A percentile compares a stretch with the other conserved stretches of the same genome.
These are phyloP conservation scores for Barnettozyma vustinii DNA, from an alignment of 805 yeast species.

Conservation along the genomic window DNA sequence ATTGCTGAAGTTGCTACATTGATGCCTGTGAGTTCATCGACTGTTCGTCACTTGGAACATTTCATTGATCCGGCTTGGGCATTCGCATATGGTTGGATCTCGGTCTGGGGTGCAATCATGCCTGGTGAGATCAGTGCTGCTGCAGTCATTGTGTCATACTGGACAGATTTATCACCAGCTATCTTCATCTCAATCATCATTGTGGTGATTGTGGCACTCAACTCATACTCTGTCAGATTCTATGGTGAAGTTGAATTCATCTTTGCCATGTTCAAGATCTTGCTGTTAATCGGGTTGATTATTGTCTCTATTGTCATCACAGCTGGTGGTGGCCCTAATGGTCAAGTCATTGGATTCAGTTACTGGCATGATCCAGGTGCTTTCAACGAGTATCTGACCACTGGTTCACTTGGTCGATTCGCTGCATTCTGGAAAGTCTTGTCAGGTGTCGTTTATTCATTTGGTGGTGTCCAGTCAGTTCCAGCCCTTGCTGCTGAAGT, in stretches of 20 bases:
- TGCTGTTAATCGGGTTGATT: conserved; percentile 58
- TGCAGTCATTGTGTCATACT: conserved; percentile 38
- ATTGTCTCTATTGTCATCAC: conserved; percentile 48
- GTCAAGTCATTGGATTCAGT: conserved; percentile 30
- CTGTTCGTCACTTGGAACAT: conserved; percentile 31
- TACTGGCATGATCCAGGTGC: conserved; percentile 24
- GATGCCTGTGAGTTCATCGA: conserved; percentile 34
- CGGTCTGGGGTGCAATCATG: conserved; percentile 34
- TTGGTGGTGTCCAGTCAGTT: conserved; percentile 41
- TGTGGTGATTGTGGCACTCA: conserved; percentile 30
- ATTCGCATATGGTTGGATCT: conserved; percentile 41
- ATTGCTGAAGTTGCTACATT: conserved; percentile 34
- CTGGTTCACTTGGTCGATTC: conserved; percentile 23
- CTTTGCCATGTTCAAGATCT: conserved; percentile 52
- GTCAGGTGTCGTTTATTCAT: conserved; percentile 34
- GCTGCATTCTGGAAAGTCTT: conserved; percentile 30
- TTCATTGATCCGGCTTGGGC: conserved; percentile 40
- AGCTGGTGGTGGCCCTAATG: conserved; percentile 55
- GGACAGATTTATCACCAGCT: conserved; percentile 40
- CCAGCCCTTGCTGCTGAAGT: conserved; percentile 38
- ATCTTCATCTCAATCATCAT: conserved; percentile 39
- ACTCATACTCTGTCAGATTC: conserved; percentile 32
- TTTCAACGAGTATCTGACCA: conserved; percentile 12
- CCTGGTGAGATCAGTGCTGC: conserved; percentile 42
- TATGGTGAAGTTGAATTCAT: conserved; percentile 54